These are phyloP conservation scores for Pisolithus albus DNA, from an alignment of 768 basidiomycete genomes.

Conservation along the genomic window DNA sequence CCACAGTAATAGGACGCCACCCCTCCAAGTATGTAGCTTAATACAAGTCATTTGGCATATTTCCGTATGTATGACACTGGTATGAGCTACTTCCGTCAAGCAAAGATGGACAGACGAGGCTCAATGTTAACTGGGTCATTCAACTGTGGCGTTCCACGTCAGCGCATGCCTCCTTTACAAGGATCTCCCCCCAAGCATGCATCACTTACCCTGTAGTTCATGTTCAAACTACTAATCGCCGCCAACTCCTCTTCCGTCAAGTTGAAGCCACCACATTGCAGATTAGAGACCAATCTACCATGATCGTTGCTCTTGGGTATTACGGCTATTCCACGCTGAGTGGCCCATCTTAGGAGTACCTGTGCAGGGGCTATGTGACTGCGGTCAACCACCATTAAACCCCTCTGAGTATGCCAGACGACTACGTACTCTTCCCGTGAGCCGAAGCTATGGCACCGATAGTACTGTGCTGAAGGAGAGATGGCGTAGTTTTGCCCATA, in stretches of 20 bases:
- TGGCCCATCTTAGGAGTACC: conserved; percentile 73
- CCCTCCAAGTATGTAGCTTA: no score
- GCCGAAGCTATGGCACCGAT: conserved; percentile 41
- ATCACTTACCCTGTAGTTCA: conserved; percentile 50
- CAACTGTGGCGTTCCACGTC: conserved; percentile 33
- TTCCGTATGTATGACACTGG: no score
- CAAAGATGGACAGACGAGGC: conserved; percentile 61
- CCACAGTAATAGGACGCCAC: background rate
- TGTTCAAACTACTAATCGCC: conserved; percentile 52
- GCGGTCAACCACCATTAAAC: conserved; percentile 1
- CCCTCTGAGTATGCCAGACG: background rate
- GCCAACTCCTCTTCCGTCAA: conserved; percentile 54
- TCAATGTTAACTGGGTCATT: conserved; percentile 70
- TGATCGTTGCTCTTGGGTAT: conserved; percentile 63
- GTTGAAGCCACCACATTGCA: conserved; percentile 40
- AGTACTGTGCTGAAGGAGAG: conserved; percentile 46
- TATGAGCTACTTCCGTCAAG: conserved; percentile 30
- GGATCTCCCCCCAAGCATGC: background rate
- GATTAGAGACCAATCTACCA: conserved; percentile 36
- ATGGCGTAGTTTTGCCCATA: conserved; percentile 43
- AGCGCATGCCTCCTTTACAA: background rate
- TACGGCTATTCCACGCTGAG: conserved; percentile 65
- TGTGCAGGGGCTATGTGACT: conserved; percentile 41
- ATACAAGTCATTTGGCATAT: no score
- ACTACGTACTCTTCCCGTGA: conserved; percentile 44